Evolutionary conservation across 306 rosid species (phyloP).

Genomic region (Vigna mungo): DNA sequence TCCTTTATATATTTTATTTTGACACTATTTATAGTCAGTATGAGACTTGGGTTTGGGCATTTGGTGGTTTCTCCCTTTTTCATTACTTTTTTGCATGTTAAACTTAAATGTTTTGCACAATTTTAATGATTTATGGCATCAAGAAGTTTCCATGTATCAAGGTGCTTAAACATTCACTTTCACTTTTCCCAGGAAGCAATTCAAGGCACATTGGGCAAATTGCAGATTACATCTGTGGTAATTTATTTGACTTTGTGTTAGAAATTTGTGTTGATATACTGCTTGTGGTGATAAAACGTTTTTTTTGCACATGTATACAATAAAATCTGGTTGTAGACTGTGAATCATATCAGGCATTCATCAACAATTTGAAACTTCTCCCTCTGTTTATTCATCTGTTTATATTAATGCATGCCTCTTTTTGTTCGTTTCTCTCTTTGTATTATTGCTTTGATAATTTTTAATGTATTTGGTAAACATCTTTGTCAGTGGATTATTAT

Average conservation of each 20-base stretch:
- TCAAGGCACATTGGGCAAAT: slow-evolving; percentile 59
- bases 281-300: slow-evolving; percentile 6
- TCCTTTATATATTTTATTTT: too few relatives aligned
- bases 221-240: slow-evolving; percentile 82
- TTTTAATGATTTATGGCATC: slow-evolving; percentile 24
- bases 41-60: background rate
- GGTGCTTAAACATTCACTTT: slow-evolving; percentile 22
- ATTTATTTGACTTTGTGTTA: slow-evolving; percentile 40
- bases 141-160: slow-evolving; percentile 28
- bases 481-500: background rate
- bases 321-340: slow-evolving; percentile 19
- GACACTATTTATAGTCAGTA: too few relatives aligned
- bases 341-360: slow-evolving; percentile 3
- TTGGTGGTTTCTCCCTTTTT: slow-evolving; percentile 21
- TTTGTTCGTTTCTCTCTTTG: slow-evolving; percentile 26
- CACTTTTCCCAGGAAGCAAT: slow-evolving; percentile 66
- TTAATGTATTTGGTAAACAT: background rate
- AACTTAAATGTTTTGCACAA: background rate
- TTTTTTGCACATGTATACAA: background rate
- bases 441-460: slow-evolving; percentile 19
- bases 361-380: slow-evolving; percentile 23
- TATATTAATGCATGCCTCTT: slow-evolving; percentile 4
- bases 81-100: slow-evolving; percentile 19
- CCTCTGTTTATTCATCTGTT: background rate
- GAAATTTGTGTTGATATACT: slow-evolving; percentile 23